A percentile compares a stretch with the other conserved stretches of the same genome.
These are phyloP conservation scores for Colletotrichum sp. DNA, from an alignment of 2,329 filamentous ascomycete genomes.

Conservation along the genomic window DNA sequence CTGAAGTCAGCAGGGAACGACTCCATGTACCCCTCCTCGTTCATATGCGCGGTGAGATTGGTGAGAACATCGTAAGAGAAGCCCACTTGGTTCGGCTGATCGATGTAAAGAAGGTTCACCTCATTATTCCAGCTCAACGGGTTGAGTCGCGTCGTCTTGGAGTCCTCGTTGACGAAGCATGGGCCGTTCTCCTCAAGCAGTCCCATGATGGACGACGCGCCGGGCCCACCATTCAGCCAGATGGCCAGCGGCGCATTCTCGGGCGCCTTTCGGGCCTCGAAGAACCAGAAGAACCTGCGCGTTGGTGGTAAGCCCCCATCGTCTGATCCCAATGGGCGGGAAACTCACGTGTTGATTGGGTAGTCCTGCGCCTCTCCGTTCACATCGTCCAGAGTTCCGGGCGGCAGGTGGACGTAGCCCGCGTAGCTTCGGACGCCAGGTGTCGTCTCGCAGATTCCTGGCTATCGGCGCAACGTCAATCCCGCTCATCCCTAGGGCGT, in stretches of 20 bases:
- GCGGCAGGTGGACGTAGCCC: conserved; percentile 65
- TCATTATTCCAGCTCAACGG: conserved; percentile 62
- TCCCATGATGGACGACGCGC: conserved; percentile 54
- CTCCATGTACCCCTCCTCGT: background rate
- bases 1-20: conserved; percentile 36
- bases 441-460: conserved; percentile 61
- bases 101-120: conserved; percentile 52
- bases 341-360: conserved; percentile 49
- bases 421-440: conserved; percentile 68
- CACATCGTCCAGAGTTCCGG: conserved; percentile 38
- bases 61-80: conserved; percentile 65
- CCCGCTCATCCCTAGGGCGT: background rate
- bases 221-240: conserved; percentile 60
- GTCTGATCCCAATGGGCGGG: background rate
- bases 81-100: conserved; percentile 65
- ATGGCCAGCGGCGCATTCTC: conserved; percentile 51
- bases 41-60: conserved; percentile 55
- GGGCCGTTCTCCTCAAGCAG: conserved; percentile 54
- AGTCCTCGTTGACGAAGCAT: conserved; percentile 43
- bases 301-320: background rate
- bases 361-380: conserved; percentile 51
- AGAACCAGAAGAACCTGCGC: conserved; percentile 30
- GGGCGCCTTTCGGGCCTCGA: conserved; percentile 33
- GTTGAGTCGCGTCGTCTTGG: conserved; percentile 52
- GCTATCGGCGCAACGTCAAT: conserved; percentile 37